phyloP scores from a whole-genome alignment of 768 basidiomycete genomes.

The Rhizopogon rudus region DNA sequence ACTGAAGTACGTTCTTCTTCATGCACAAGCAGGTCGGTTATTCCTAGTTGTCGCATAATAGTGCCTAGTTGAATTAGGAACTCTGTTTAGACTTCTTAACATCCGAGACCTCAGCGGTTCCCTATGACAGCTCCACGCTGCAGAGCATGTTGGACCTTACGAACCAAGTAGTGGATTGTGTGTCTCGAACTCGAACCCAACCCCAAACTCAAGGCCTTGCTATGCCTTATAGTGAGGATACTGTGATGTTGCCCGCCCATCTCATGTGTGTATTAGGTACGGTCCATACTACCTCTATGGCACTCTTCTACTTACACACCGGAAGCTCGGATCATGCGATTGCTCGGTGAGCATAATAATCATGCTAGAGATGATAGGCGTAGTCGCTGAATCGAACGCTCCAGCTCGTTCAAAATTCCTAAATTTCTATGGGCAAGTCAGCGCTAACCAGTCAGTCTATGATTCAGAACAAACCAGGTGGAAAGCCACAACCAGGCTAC shows the following conservation, averaged over 20 bases:
- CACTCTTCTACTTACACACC: background rate
- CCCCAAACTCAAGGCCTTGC: too few species aligned
- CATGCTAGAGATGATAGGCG: constrained; percentile 3
- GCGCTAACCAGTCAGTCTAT: constrained; percentile 25
- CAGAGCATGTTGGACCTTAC: constrained; percentile 1
- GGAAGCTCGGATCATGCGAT: constrained; percentile 1
- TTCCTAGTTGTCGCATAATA: background rate
- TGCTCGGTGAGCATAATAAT: constrained; percentile 2
- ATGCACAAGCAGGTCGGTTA: background rate
- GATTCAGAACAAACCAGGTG: constrained; percentile 12
- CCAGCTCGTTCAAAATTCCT: constrained; percentile 26
- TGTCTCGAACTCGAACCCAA: background rate
- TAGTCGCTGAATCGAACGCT: background rate
- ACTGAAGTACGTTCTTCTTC: constrained; percentile 1
- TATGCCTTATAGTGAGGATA: background rate
- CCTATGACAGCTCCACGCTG: constrained; percentile 5
- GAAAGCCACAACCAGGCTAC: background rate
- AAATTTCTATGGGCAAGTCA: constrained; percentile 32
- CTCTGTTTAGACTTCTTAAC: constrained; percentile 7
- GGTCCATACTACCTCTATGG: background rate
- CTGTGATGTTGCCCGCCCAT: constrained; percentile 1
- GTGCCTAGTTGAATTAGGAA: background rate
- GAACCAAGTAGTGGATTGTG: background rate
- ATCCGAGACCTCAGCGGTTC: background rate
- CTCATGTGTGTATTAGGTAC: constrained; percentile 3